Percentiles rank a stretch among this genome's conserved stretches.
Evolutionary conservation across 768 basidiomycete species (phyloP).

Genomic region (Boletus bicolor): DNA sequence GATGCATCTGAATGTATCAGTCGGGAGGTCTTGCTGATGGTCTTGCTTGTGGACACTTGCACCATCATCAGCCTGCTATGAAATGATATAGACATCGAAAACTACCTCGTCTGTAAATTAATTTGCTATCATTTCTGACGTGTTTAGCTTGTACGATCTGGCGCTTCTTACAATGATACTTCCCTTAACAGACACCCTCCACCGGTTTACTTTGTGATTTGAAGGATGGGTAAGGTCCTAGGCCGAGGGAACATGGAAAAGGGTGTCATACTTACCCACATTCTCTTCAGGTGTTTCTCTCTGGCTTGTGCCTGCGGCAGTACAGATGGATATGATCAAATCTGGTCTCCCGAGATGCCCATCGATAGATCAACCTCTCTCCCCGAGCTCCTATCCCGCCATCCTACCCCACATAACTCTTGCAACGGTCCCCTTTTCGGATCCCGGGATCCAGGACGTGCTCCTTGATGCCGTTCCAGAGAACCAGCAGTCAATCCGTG

Average conservation of each 20-base stretch:
- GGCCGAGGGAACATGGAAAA: background rate
- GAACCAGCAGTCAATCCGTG: conserved; percentile 33
- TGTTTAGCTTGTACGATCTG: background rate
- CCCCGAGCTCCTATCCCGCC: conserved; percentile 49
- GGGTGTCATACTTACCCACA: background rate
- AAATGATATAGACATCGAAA: background rate
- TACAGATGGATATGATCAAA: conserved; percentile 43
- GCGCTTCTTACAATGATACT: background rate
- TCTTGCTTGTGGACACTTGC: background rate
- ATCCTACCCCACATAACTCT: conserved; percentile 76
- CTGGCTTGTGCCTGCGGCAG: conserved; percentile 65
- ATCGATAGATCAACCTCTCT: conserved; percentile 14
- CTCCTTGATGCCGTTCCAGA: conserved; percentile 42
- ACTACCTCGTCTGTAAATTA: conserved; percentile 10
- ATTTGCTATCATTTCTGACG: background rate
- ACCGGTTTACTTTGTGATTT: background rate
- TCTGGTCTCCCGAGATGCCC: conserved; percentile 44
- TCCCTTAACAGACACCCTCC: background rate
- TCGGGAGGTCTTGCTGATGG: background rate
- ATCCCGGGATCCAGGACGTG: conserved; percentile 2
- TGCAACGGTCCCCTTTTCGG: conserved; percentile 36
- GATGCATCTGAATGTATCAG: background rate
- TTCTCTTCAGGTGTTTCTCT: conserved; percentile 49
- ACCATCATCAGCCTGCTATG: background rate
- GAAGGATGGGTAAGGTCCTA: conserved; percentile 22